A percentile compares a stretch with the other conserved stretches of the same genome.
phyloP scores from a whole-genome alignment of 345 rosid species.

The Excoecaria cochinchinensis region DNA sequence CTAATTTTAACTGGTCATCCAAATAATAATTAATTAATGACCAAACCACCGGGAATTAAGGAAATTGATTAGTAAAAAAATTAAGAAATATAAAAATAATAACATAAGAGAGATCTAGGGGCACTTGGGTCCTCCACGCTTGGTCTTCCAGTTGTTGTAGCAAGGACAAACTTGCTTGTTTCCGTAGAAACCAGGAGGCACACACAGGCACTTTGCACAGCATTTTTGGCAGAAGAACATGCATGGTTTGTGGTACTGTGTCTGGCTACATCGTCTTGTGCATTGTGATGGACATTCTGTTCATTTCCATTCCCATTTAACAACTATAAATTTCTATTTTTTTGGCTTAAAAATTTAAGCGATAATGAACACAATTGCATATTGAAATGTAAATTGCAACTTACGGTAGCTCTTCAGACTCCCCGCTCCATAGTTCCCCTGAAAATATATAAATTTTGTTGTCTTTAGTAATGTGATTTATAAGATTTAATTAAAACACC shows the following conservation, averaged over 20 bases:
- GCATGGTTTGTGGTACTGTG: slow-evolving; percentile 32
- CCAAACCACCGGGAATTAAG: no score
- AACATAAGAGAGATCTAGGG: slow-evolving; percentile 9
- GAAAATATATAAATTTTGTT: slow-evolving; percentile 3
- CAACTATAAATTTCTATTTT: neutral
- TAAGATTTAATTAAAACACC: neutral
- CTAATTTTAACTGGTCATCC: no score
- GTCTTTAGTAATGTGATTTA: neutral
- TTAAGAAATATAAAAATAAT: no score
- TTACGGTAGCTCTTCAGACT: slow-evolving; percentile 51
- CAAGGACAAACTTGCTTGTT: slow-evolving; percentile 30
- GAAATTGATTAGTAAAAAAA: neutral
- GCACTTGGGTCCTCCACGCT: slow-evolving; percentile 31
- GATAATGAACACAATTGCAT: neutral
- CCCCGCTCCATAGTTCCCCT: slow-evolving; percentile 45
- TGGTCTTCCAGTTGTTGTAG: slow-evolving; percentile 37
- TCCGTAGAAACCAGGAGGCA: slow-evolving; percentile 17
- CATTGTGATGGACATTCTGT: slow-evolving; percentile 60
- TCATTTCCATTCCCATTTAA: slow-evolving; percentile 16
- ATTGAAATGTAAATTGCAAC: slow-evolving; percentile 9
- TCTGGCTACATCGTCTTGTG: slow-evolving; percentile 24
- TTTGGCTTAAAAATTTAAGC: no score
- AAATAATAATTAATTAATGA: no score
- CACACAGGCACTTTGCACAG: slow-evolving; percentile 30
- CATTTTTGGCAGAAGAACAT: slow-evolving; percentile 35